Conservation (phyloP, 2,329 filamentous ascomycete genomes). For the Parasarocladium wereldwijsianum region DNA sequence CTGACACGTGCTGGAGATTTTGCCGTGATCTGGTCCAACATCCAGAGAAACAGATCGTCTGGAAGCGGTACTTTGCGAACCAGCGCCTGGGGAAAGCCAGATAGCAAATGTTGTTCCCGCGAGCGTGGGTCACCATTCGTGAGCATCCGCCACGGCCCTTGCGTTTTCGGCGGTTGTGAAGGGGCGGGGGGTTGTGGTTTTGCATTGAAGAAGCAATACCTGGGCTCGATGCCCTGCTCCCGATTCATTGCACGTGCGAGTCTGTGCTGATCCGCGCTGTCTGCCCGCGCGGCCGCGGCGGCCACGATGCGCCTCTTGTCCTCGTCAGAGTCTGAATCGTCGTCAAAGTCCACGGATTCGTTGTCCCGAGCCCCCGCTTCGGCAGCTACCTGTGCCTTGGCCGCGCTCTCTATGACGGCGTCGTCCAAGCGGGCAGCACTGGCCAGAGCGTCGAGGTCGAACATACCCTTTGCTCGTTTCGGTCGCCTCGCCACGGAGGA, state of each 20-base stretch:
- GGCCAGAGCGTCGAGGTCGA: conserved; percentile 47
- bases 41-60: conserved; percentile 52
- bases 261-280: conserved; percentile 22
- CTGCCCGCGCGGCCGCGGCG: conserved; percentile 11
- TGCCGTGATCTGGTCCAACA: conserved; percentile 41
- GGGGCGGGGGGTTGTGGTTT: conserved; percentile 14
- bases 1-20: conserved; percentile 42
- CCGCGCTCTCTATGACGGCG: conserved; percentile 40
- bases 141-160: conserved; percentile 32
- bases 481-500: conserved; percentile 36
- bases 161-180: conserved; percentile 14
- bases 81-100: conserved; percentile 45
- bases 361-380: conserved; percentile 8
- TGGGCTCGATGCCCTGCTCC: conserved; percentile 15
- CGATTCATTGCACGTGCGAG: background rate
- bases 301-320: background rate
- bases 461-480: conserved; percentile 34
- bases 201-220: conserved; percentile 36
- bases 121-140: conserved; percentile 24
- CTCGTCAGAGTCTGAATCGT: background rate
- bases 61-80: conserved; percentile 28
- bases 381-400: conserved; percentile 23
- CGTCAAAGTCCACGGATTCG: background rate
- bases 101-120: conserved; percentile 44
- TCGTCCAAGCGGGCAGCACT: conserved; percentile 44